Conservation (phyloP, 306 rosid species). For the Cucurbita moschata region DNA sequence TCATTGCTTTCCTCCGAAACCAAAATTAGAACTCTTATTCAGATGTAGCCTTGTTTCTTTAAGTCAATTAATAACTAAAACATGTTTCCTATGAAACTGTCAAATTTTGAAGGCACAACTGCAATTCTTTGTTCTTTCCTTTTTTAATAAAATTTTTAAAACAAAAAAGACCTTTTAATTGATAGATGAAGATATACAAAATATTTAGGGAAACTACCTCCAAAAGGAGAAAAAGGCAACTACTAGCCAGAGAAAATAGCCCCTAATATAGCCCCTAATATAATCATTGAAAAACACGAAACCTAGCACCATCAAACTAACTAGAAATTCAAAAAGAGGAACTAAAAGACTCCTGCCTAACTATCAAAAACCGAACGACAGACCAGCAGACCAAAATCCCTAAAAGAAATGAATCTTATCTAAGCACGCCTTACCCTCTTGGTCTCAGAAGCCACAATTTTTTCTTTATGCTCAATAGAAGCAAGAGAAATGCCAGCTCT, state of each 20-base stretch:
- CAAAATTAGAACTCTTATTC: no score
- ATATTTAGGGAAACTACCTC: neutral
- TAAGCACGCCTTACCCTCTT: neutral
- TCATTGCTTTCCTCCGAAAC: neutral
- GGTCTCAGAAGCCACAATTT: neutral
- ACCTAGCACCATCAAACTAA: no score
- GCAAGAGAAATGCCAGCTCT: neutral
- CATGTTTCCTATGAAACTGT: neutral
- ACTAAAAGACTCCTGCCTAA: neutral
- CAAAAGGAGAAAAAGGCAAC: neutral
- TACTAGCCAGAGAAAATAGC: no score
- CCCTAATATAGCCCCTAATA: no score
- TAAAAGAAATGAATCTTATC: neutral
- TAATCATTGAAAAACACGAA: neutral
- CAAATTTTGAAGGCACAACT: neutral
- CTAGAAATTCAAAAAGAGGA: neutral
- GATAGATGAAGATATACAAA: neutral
- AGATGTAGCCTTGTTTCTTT: no score
- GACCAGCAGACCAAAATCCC: neutral
- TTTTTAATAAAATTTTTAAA: neutral
- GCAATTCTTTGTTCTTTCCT: neutral
- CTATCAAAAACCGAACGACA: neutral
- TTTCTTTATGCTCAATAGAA: neutral
- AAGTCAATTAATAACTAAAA: neutral
- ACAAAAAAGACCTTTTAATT: no score